Evolutionary conservation across 1,284 basidiomycete species (phyloP), one percentile per base, ranked within the genome.

Genomic region (Anthracocystis setariae): DNA sequence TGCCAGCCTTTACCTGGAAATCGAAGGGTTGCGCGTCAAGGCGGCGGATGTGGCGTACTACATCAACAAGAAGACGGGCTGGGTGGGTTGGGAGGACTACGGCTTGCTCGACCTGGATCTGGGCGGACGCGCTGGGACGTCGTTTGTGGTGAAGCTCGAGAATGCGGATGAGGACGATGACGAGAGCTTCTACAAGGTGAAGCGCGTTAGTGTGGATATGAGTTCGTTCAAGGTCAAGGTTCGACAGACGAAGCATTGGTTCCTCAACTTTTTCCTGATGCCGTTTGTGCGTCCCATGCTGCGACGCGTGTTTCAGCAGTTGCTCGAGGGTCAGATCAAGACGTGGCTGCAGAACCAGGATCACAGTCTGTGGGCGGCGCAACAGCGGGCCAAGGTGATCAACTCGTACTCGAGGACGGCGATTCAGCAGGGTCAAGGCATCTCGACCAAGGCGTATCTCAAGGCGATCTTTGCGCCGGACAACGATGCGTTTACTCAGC

Each of bases 171-270:
- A 84, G 51, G 78, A 82, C 7, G 85, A 86, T 67, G 72, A 78
- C 47, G 85, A 86, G 80, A 82, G 84, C 15, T 86, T 84, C 84
- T 86, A 85, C 80, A 83, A 82, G 63, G 84, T 86, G 70, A 84
- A 84, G 74, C 79, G 83, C 52, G 85, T 86, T 59, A 77, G 84
- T 37, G 85, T 86, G 60, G 80, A 82, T 66, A 82, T 85, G 66
- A 60, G 76, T 35, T 76, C 44, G 83, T 85, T 69, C 65, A 56
- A 64, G 64, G 63, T 56, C 33, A 83, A 56, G 35, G 71, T 82
- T 38, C 63, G 75, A 45, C 61, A 80, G 52, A 70, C 69, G 13
- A 54, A 69, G 50, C 75, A 80, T 62, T 78, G 75, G 46, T 70
- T 82, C 52, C 59, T 76, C 29, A 79, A 80, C 72, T 80, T 73